Evolutionary conservation across 2,329 filamentous ascomycete species (phyloP), one percentile per base, ranked within the genome.

Genomic region (Cladophialophora immunda): DNA sequence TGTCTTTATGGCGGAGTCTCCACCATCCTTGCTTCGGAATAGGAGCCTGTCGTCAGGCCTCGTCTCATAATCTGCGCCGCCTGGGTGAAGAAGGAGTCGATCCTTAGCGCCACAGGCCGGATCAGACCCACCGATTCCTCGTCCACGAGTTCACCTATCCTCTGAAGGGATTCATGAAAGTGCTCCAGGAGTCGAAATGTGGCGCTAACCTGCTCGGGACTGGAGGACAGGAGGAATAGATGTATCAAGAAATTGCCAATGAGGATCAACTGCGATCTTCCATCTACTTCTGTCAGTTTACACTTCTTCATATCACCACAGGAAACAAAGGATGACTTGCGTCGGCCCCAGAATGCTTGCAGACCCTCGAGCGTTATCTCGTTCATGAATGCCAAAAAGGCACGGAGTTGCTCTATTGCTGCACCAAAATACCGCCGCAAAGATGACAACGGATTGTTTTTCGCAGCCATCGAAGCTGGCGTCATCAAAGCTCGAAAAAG

Each of bases 171-270:
- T 32, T 72, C 68, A 34, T 72, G 72, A 53, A 73, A 74, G 2
- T 62, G 71, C 36, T 72, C 71, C 9, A 75, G 62, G 3, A 75
- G 69, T 29, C 63, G 64, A 62, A 70, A 75, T 5, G 72, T 68
- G 4, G 57, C 56, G 36, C 66, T 64, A 2, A 75, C 72, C 36
- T 74, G 71, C 22, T 65, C 72, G 0, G 73, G 75, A 9, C 76
- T 71, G 0, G 80, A 78, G 0, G 81, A 81, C 3, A 82, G 74
- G 1, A 84, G 75, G 56, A 84, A 84, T 0, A 84, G 76, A 66
- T 83, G 83, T 29, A 84, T 81, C 56, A 84, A 75, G 59, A 84
- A 83, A 68, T 84, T 84, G 17, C 81, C 81, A 41, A 80, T 81
- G 0, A 83, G 74, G 3, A 83, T 82, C 0, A 84, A 73, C 63